Conservation (phyloP, 2,329 filamentous ascomycete species). For the Diaporthe amygdali region DNA sequence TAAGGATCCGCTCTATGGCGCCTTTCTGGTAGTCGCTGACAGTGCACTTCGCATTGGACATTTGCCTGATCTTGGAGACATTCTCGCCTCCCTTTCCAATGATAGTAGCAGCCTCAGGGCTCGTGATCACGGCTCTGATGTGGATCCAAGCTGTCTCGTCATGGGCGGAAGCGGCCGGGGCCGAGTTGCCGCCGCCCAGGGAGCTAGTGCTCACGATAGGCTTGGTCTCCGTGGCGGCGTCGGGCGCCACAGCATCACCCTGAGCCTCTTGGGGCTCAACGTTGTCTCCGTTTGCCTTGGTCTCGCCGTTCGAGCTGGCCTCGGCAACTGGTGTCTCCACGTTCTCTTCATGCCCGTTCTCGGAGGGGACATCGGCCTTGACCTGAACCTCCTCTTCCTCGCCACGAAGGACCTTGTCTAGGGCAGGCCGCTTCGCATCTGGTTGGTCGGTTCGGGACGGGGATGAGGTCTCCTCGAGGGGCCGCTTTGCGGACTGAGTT, state of each 20-base stretch:
- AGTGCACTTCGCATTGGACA: constrained; percentile 97
- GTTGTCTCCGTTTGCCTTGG: constrained; percentile 57
- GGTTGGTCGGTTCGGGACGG: constrained; percentile 93
- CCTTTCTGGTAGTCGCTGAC: constrained; percentile 98
- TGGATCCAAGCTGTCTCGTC: constrained; percentile 98
- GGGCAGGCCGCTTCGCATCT: constrained; percentile 93
- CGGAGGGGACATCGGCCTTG: constrained; percentile 45
- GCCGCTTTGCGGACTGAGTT: constrained; percentile 83
- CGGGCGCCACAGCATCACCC: constrained; percentile 72
- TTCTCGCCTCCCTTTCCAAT: constrained; percentile 99
- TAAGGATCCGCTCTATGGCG: constrained; percentile 95
- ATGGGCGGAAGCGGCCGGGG: constrained; percentile 60
- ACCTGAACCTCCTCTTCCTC: constrained; percentile 65
- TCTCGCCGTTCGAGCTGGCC: constrained; percentile 53
- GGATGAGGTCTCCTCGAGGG: constrained; percentile 95
- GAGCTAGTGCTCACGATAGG: constrained; percentile 42
- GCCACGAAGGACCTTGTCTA: constrained; percentile 87
- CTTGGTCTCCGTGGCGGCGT: constrained; percentile 61
- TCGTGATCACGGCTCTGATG: constrained; percentile 95
- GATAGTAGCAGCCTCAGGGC: constrained; percentile 94
- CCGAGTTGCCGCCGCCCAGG: constrained; percentile 40
- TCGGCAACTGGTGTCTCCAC: constrained; percentile 40
- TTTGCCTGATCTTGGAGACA: constrained; percentile 91
- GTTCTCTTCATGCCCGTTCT: constrained; percentile 38
- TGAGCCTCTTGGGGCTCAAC: constrained; percentile 61